Evolutionary conservation across 176 grass and related monocot genomes (phyloP), one percentile per base, ranked within the genome.

Genomic region (Bonia amplexicaulis): DNA sequence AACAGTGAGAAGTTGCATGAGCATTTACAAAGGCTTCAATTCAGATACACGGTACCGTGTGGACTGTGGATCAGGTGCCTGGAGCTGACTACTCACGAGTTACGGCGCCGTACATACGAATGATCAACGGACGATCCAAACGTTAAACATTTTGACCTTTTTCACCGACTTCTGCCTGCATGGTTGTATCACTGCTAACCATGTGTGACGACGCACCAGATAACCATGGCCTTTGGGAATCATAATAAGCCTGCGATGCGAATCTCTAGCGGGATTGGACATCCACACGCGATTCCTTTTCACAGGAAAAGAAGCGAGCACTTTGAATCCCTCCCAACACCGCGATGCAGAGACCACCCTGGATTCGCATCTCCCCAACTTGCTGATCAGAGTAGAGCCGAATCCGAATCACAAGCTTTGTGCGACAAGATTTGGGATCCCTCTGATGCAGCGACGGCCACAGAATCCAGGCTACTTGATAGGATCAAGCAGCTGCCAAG

Each of bases 351-450:
- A n/a, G 85, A 45, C n/a, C 69, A 66, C 25, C 67, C 74, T 37
- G 55, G 81, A 82, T 90, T 82, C 66, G 27, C 19, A 77, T 71
- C n/a, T 78, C 53, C 40, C 25, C 80, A 83, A 78, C 33, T 88
- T 71, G 86, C 3, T 5, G 69, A 40, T 73, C 78, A 19, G 71
- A 31, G 20, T 14, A 76, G 71, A 62, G 65, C 42, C 68, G 81
- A 83, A 87, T 87, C 76, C 58, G 20, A 72, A 51, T 84, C 70
- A 58, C 85, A 22, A 81, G 71, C 83, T 27, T 55, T 69, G 26
- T 12, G 27, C 51, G 54, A 59, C 53, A 63, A 80, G 80, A 87
- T 87, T 87, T 91, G 53, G 89, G 74, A 91, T 91, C 85, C 54
- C 2, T 52, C 61, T 61, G 75, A 62, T 79, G 60, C 35, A 76